Conservation (phyloP, 768 basidiomycete genomes). For the Tylopilus balloui region DNA sequence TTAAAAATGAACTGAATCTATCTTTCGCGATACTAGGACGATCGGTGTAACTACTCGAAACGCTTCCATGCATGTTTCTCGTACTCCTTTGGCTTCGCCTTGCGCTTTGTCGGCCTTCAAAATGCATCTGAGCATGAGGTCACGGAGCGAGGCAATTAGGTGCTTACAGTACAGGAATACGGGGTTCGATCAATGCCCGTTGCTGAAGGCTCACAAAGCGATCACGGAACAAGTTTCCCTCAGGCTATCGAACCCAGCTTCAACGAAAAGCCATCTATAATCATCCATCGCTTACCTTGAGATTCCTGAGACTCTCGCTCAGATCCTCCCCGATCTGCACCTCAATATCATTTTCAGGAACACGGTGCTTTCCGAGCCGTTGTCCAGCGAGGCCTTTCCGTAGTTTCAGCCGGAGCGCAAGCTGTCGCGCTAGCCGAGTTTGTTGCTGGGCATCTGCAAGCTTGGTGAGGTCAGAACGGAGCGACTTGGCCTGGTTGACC, state of each 20-base stretch:
- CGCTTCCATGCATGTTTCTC: constrained; percentile 80
- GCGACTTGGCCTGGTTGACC: constrained; percentile 49
- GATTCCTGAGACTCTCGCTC: constrained; percentile 72
- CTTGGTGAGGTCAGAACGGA: constrained; percentile 44
- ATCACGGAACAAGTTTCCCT: constrained; percentile 91
- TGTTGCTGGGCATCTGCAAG: constrained; percentile 36
- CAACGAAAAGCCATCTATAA: background rate
- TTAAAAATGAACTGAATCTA: too few species aligned
- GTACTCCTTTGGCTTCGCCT: constrained; percentile 54
- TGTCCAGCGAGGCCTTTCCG: constrained; percentile 67
- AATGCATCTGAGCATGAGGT: background rate
- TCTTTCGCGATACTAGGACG: background rate
- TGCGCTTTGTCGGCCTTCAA: constrained; percentile 30
- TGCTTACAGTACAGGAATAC: constrained; percentile 64
- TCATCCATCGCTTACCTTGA: constrained; percentile 58
- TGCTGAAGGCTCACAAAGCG: constrained; percentile 86
- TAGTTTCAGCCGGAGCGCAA: constrained; percentile 45
- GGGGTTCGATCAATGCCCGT: constrained; percentile 81
- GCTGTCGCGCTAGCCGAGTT: constrained; percentile 35
- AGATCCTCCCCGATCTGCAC: constrained; percentile 92
- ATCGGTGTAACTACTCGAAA: constrained; percentile 41
- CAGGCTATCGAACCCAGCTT: constrained; percentile 50
- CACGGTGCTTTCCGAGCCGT: constrained; percentile 74
- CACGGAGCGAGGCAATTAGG: constrained; percentile 21
- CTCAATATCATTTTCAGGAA: constrained; percentile 63